phyloP scores from a whole-genome alignment of 2,329 filamentous ascomycete genomes.

The Ilyonectria destructans region DNA sequence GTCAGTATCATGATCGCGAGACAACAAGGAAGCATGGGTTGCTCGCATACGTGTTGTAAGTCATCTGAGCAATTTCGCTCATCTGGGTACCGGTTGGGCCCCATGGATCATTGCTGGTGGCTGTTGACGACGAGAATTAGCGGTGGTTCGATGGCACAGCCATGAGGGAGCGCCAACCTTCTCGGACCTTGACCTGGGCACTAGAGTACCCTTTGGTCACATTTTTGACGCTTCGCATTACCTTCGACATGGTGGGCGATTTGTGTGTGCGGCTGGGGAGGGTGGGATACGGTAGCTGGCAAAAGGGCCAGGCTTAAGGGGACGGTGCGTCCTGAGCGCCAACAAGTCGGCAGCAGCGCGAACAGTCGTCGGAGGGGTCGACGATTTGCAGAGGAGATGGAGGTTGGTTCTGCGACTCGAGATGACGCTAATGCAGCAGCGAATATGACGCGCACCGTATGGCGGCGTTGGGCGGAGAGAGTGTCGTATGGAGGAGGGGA shows the following conservation, averaged over 20 bases:
- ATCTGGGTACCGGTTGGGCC: conserved; percentile 98
- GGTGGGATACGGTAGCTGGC: conserved; percentile 19
- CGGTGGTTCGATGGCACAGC: conserved; percentile 17
- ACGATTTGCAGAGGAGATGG: conserved; percentile 27
- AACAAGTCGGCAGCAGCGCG: conserved; percentile 41
- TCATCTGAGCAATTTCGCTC: conserved; percentile 98
- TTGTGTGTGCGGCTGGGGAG: conserved; percentile 29
- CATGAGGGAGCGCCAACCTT: conserved; percentile 75
- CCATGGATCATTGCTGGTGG: conserved; percentile 99
- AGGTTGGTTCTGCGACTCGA: conserved; percentile 19
- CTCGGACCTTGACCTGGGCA: conserved; percentile 97
- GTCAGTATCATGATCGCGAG: conserved; percentile 35
- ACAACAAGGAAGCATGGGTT: conserved; percentile 5
- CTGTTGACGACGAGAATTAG: conserved; percentile 65
- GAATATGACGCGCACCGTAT: conserved; percentile 40
- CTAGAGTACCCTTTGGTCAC: conserved; percentile 98
- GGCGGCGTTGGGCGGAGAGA: conserved; percentile 31
- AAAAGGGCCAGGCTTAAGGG: conserved; percentile 22
- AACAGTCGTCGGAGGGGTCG: conserved; percentile 30
- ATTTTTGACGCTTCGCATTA: conserved; percentile 98
- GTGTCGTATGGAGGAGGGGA: conserved; percentile 40
- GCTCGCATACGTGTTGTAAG: conserved; percentile 89
- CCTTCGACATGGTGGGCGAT: conserved; percentile 85
- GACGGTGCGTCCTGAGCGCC: conserved; percentile 41
- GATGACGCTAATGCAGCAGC: conserved; percentile 36